Evolutionary conservation across 2,329 filamentous ascomycete species (phyloP), one percentile per base, ranked within the genome.

Genomic region (Alternaria triticina): DNA sequence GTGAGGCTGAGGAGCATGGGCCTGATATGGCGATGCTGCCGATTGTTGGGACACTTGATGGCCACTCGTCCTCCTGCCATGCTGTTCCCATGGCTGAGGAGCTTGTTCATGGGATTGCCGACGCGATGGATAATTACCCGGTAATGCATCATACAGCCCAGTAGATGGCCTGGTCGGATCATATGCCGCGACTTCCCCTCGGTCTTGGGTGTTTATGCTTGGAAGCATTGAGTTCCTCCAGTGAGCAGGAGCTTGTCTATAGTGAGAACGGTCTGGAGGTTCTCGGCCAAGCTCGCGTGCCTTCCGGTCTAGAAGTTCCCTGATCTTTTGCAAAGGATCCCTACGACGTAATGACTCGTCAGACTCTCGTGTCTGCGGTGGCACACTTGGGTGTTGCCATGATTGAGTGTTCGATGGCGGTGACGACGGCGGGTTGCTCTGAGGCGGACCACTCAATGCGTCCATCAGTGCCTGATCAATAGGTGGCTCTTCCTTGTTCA

Each of bases 281-380:
- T 61, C 59, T 47, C 70, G 58, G 17, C 71, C 70, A 50, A 66
- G 59, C 36, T 73, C 70, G 33, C 65, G 66, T 6, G 70, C 69
- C 55, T 74, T 77, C 17, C 67, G 69, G 23, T 73, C 73, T 22
- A 77, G 67, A 44, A 74, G 61, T 11, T 72, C 72, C 12, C 73
- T 59, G 7, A 76, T 72, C 57, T 69, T 73, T 43, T 70, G 66
- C 28, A 78, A 62, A 25, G 72, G 72, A 54, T 74, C 72, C 36
- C 68, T 62, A 25, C 73, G 65, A 4, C 70, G 72, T n/a, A 74
- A 61, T 1, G 67, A 64, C 55, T 75, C 72, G 23, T 75, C 71
- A 28, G 68, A 67, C 63, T 68, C 70, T 51, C 59, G 66, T 50
- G 54, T 64, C 47, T 52, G 57, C n/a, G 67, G 61, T n/a, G 63